Evolutionary conservation across 352 stramenopile genomes (phyloP).

Genomic region (Globisporangium echinulatum): DNA sequence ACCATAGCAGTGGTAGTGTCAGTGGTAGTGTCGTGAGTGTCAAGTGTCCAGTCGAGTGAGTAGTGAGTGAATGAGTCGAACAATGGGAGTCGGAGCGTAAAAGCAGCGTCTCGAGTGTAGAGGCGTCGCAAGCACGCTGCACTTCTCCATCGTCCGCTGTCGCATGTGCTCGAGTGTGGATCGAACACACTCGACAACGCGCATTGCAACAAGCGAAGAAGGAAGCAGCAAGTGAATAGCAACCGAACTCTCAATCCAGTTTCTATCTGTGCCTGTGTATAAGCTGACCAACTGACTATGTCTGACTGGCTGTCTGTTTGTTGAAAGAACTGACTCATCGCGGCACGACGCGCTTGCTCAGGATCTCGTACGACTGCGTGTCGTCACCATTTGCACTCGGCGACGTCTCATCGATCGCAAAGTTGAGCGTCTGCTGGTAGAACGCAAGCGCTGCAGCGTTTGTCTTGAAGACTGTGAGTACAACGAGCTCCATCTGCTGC

Average conservation of each 20-base stretch:
- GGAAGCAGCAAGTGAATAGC: not conserved
- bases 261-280: too few relatives aligned
- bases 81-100: not conserved
- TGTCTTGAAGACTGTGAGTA: constrained; percentile 93
- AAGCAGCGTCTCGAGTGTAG: not conserved
- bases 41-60: not conserved
- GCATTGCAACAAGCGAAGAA: not conserved
- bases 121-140: not conserved
- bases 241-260: not conserved
- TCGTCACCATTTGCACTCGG: constrained; percentile 72
- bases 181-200: not conserved
- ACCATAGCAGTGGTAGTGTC: not conserved
- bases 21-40: not conserved
- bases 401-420: constrained; percentile 87
- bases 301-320: not conserved
- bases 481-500: constrained; percentile 83
- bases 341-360: constrained; percentile 56
- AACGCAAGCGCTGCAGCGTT: constrained; percentile 87
- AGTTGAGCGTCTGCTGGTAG: constrained; percentile 84
- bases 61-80: not conserved
- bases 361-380: constrained; percentile 79
- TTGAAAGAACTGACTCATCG: not conserved
- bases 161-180: constrained; percentile 1
- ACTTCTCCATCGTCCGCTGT: not conserved
- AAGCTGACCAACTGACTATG: too few relatives aligned